Conservation (phyloP, 2,329 filamentous ascomycete species). For the Colletotrichum cereale region DNA sequence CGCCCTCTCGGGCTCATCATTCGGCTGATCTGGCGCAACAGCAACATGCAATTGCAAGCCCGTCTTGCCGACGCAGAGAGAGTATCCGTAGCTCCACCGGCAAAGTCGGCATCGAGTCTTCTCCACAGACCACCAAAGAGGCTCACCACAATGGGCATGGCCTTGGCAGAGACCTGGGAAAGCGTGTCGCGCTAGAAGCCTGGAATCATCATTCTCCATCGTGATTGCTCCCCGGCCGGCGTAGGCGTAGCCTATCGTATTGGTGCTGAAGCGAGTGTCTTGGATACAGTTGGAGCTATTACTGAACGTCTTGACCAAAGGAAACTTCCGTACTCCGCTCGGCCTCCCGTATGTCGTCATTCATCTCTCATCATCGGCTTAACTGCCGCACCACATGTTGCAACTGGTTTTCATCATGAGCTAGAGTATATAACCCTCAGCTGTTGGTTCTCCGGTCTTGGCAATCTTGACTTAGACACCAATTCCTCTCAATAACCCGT, state of each 20-base stretch:
- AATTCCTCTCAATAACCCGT: not conserved
- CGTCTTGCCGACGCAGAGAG: slow-evolving; percentile 5
- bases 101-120: slow-evolving; percentile 31
- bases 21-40: slow-evolving; percentile 2
- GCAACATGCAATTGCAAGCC: not conserved
- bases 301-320: slow-evolving; percentile 5
- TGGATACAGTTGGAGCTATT: slow-evolving; percentile 8
- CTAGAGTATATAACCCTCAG: slow-evolving; percentile 32
- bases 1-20: not conserved
- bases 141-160: slow-evolving; percentile 6
- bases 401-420: not conserved
- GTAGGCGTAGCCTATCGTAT: not conserved
- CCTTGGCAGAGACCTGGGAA: slow-evolving; percentile 32
- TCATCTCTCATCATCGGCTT: slow-evolving; percentile 27
- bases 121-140: slow-evolving; percentile 21
- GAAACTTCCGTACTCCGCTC: slow-evolving; percentile 23
- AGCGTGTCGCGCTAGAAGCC: slow-evolving; percentile 8
- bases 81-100: slow-evolving; percentile 18
- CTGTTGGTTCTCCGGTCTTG: slow-evolving; percentile 7
- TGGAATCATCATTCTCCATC: slow-evolving; percentile 13
- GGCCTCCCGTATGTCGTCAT: slow-evolving; percentile 35
- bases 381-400: not conserved
- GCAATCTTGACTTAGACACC: not conserved
- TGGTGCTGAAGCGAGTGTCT: slow-evolving; percentile 4
- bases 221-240: slow-evolving; percentile 25